phyloP scores from a whole-genome alignment of 2,329 filamentous ascomycete species.

The Gnomoniopsis smithogilvyi region DNA sequence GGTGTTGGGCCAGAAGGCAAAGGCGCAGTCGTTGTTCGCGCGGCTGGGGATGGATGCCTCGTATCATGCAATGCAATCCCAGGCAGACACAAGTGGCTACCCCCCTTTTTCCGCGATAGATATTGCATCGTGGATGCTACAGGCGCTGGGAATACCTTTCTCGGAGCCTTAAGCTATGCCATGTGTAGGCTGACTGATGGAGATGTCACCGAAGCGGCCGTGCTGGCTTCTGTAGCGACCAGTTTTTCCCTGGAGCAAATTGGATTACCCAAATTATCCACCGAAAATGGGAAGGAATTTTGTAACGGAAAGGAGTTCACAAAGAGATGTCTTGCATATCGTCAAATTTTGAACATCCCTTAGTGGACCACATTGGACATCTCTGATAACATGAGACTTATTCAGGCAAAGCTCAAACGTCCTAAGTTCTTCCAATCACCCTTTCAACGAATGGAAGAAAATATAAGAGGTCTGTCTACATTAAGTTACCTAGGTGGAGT shows the following conservation, averaged over 20 bases:
- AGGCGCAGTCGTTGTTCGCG: conserved; percentile 2
- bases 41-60: conserved; percentile 6
- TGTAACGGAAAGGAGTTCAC: background rate
- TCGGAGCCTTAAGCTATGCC: conserved; percentile 29
- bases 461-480: no score
- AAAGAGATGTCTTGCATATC: background rate
- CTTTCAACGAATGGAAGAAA: no score
- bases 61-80: background rate
- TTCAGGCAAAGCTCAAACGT: no score
- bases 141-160: conserved; percentile 33
- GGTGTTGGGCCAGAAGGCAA: background rate
- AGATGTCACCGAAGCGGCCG: conserved; percentile 24
- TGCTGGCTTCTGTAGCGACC: conserved; percentile 29
- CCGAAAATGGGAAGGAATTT: background rate
- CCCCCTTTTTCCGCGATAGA: conserved; percentile 23
- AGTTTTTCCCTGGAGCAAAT: conserved; percentile 32
- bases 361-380: background rate
- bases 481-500: no score
- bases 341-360: background rate
- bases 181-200: conserved; percentile 19
- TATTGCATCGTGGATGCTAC: conserved; percentile 30
- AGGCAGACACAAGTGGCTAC: conserved; percentile 24
- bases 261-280: conserved; percentile 22
- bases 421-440: no score
- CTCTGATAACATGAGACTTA: no score